These are phyloP conservation scores for Whalleya microplaca DNA, from an alignment of 2,329 filamentous ascomycete species.

Conservation along the genomic window DNA sequence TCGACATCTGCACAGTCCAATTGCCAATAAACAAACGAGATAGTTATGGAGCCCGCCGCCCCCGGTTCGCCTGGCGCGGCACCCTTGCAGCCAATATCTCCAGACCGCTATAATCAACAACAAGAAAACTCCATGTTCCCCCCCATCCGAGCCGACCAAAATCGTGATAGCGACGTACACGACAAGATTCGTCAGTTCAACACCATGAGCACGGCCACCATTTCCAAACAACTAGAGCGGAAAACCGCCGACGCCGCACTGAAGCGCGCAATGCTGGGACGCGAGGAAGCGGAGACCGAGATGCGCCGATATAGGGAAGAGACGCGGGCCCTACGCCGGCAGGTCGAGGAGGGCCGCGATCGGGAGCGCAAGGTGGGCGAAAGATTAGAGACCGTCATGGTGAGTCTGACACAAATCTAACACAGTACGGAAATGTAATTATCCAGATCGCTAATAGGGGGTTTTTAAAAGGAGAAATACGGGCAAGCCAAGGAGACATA, in stretches of 20 bases:
- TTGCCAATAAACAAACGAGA: constrained; percentile 22
- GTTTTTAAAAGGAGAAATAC: constrained; percentile 63
- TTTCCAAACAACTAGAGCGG: constrained; percentile 63
- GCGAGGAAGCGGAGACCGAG: constrained; percentile 74
- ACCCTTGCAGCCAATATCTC: constrained; percentile 35
- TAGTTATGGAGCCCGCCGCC: constrained; percentile 29
- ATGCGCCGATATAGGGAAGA: constrained; percentile 67
- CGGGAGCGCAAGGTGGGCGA: constrained; percentile 69
- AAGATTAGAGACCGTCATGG: constrained; percentile 70
- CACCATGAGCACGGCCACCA: constrained; percentile 30
- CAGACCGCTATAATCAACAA: constrained; percentile 39
- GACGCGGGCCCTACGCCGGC: constrained; percentile 54
- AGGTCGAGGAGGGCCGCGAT: constrained; percentile 67
- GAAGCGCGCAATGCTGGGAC: constrained; percentile 67
- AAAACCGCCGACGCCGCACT: constrained; percentile 68
- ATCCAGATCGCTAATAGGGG: constrained; percentile 3
- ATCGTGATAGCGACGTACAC: constrained; percentile 39
- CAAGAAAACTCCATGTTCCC: constrained; percentile 23
- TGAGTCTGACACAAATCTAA: constrained; percentile 47
- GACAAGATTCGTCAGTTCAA: constrained; percentile 42
- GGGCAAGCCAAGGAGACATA: constrained; percentile 71
- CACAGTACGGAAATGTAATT: background rate
- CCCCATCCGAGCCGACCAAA: constrained; percentile 20
- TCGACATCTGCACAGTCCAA: background rate
- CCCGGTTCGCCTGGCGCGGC: constrained; percentile 30